Base-by-base conservation (phyloP, 2,329 filamentous ascomycete species). In the Coleophoma cylindrospora region DNA sequence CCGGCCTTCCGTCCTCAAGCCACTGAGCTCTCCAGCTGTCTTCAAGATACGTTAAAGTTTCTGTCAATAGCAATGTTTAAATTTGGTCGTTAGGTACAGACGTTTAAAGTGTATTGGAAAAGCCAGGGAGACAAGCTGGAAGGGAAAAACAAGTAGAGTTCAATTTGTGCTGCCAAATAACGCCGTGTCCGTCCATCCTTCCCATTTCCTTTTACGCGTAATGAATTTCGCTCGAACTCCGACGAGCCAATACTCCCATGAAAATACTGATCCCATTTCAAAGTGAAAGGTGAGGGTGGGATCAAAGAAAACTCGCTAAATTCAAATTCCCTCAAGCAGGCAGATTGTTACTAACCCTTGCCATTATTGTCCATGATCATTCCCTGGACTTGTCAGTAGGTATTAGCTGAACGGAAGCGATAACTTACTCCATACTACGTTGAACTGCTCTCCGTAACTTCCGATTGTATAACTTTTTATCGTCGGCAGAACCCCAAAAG, bases 401-500 rank as follows among this genome's bases (percentile, higher is more conserved):
- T 40, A 27, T 12, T 45, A n/a, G 14, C 21, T 27, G 22, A 11
- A 33, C 12, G 32, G 4, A 14, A 8, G 2, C 21, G 14, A 47
- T 27, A 33, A 32, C 58, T 58, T 57, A 83, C 74, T 86, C 82
- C 70, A 82, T 76, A 61, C 80, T 85, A 56, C 79, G 71, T 65
- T 85, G 87, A 3, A 94, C 87, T 10, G 87, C 88, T 60, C 89
- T 80, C 48, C 92, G 81, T 54, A 97, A 74, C 54, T 83, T 82
- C 48, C 92, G 82, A 61, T 87, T 91, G 71, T 97, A 97, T 57
- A 82, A 71, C 69, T 91, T 96, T 64, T 88, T 87, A 48, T 92
- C 86, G 2, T 91, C 86, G 1, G 80, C 70, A 4, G 77, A 77
- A 3, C 91, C 91, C 92, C 94, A 99, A 64, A 86, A 94, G 43